Percentiles rank a stretch among this genome's conserved stretches.
phyloP scores from a whole-genome alignment of 306 rosid genomes.

The Cicer pinnatifidum region DNA sequence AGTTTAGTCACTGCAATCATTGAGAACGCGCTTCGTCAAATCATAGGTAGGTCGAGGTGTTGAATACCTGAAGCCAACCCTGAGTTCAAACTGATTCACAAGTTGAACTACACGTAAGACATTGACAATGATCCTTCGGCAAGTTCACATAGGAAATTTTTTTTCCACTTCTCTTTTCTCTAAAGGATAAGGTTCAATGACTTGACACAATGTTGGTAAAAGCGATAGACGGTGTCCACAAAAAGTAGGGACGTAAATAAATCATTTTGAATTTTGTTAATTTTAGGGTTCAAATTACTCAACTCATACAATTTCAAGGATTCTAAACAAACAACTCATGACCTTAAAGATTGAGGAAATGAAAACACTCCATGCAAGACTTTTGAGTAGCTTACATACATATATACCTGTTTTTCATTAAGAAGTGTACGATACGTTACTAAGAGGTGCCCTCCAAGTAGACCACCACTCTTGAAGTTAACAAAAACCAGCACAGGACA shows the following conservation, averaged over 20 bases:
- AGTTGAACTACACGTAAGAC: no score
- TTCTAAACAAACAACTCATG: not conserved
- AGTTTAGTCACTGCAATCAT: not conserved
- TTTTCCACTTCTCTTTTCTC: no score
- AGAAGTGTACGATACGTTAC: conserved; percentile 64
- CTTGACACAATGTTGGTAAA: no score
- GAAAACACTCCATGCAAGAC: conserved; percentile 1
- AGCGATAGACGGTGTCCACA: no score
- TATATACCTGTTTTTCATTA: conserved; percentile 65
- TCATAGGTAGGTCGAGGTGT: no score
- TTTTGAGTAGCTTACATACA: not conserved
- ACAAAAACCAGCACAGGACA: conserved; percentile 84
- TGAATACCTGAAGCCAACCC: no score
- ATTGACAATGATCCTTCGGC: no score
- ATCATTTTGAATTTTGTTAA: not conserved
- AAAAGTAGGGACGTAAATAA: no score
- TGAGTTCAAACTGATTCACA: no score
- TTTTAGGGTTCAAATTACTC: not conserved
- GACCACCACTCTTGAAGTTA: conserved; percentile 97
- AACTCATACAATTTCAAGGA: not conserved
- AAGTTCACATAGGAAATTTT: no score
- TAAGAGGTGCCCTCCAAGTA: conserved; percentile 87
- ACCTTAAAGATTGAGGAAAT: conserved; percentile 7
- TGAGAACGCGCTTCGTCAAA: no score
- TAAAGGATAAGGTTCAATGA: no score